Evolutionary conservation across 192 early-diverging fungal genomes (phyloP).

Genomic region (Backusella luteola): DNA sequence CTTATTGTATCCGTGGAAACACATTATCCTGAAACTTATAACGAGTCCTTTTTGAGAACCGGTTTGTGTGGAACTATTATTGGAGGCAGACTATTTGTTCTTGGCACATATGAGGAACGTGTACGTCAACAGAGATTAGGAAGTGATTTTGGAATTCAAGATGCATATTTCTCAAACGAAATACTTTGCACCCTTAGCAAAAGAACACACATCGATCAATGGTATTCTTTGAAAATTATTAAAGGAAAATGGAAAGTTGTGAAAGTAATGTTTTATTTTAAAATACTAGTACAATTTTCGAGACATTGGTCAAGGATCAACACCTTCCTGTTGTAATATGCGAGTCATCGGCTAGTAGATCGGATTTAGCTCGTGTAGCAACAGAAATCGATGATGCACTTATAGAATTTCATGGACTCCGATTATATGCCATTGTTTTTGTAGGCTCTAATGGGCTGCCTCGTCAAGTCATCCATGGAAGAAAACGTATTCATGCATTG

Average conservation of each 20-base stretch:
- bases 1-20: constrained; percentile 50
- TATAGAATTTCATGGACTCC: constrained; percentile 58
- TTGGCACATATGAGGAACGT: constrained; percentile 77
- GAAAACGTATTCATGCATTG: constrained; percentile 62
- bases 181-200: constrained; percentile 33
- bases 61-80: constrained; percentile 73
- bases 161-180: constrained; percentile 38
- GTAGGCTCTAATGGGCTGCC: constrained; percentile 62
- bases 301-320: constrained; percentile 66
- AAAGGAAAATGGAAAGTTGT: neutral
- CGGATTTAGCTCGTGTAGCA: constrained; percentile 51
- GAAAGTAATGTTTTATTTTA: constrained; percentile 20
- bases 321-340: constrained; percentile 71
- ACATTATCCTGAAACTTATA: constrained; percentile 49
- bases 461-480: constrained; percentile 68
- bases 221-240: constrained; percentile 31
- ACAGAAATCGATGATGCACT: constrained; percentile 56
- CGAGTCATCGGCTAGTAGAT: constrained; percentile 57
- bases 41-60: constrained; percentile 73
- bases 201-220: constrained; percentile 33
- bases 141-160: constrained; percentile 25
- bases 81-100: constrained; percentile 67
- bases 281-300: constrained; percentile 55
- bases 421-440: constrained; percentile 59
- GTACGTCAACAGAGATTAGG: constrained; percentile 55